Evolutionary conservation across 768 basidiomycete genomes (phyloP).

Genomic region (Wakefieldia striispora): DNA sequence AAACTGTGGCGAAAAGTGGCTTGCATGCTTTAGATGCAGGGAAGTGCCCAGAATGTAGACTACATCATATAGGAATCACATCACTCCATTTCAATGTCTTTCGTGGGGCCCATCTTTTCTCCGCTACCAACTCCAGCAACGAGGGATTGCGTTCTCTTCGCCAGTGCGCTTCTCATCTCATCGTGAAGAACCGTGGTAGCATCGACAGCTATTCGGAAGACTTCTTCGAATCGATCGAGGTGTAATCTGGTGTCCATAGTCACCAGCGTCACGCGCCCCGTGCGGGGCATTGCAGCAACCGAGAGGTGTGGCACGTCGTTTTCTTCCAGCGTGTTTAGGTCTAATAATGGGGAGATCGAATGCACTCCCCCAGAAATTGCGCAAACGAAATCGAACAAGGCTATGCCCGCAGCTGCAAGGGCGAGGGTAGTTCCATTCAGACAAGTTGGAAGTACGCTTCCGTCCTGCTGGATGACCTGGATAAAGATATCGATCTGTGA

Average conservation of each 20-base stretch:
- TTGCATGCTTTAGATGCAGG: constrained; percentile 84
- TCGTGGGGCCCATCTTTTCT: constrained; percentile 32
- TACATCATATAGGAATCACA: constrained; percentile 8
- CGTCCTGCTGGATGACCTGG: constrained; percentile 92
- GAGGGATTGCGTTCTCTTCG: constrained; percentile 57
- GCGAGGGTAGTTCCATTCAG: constrained; percentile 96
- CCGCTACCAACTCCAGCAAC: constrained; percentile 59
- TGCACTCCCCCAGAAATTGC: constrained; percentile 88
- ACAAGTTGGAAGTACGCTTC: constrained; percentile 84
- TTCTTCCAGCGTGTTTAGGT: constrained; percentile 88
- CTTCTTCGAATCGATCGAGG: constrained; percentile 88
- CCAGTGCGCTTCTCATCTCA: constrained; percentile 80
- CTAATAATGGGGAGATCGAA: constrained; percentile 76
- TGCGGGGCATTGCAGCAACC: constrained; percentile 85
- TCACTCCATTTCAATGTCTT: constrained; percentile 37
- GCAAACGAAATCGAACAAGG: constrained; percentile 87
- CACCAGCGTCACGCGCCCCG: constrained; percentile 82
- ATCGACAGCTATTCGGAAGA: constrained; percentile 75
- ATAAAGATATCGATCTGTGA: constrained; percentile 93
- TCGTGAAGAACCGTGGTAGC: constrained; percentile 73
- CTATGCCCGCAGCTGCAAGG: constrained; percentile 85
- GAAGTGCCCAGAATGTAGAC: constrained; percentile 14
- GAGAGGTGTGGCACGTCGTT: constrained; percentile 86
- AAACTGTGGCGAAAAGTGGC: constrained; percentile 87
- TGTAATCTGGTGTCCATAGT: constrained; percentile 95